Base-by-base conservation (phyloP, 2,329 filamentous ascomycete species). In the Aureobasidium sp. region DNA sequence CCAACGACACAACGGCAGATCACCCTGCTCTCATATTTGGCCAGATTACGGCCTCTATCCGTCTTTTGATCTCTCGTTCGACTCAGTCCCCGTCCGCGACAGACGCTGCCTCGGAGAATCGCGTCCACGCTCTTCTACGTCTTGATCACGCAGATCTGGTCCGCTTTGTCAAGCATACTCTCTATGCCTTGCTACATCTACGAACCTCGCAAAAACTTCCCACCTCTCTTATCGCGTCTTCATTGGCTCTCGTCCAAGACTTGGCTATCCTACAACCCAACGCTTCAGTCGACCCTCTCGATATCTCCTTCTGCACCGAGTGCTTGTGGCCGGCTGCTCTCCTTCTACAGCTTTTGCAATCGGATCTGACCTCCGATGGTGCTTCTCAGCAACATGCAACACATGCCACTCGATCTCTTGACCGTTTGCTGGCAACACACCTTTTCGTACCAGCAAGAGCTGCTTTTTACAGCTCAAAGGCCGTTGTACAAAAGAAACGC, bases 371-470 rank as follows among this genome's bases (percentile, higher is more conserved):
- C 4, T 17, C 11, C 6, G 20, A 22, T 11, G 41, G 5, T 14
- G 17, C 20, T 37, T 41, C 47, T n/a, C 8, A 34, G 14, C 14
- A 49, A 15, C 51, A 47, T 39, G 11, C 27, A 20, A 34, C 51
- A 20, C 44, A 47, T 14, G 27, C 62, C 8, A 36, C 47, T 5
- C 45, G 51, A 22, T 44, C 56, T 7, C 61, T 78, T 20, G 74
- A 77, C 51, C 70, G 67, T 59, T 64, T 77, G 5, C 52, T 80
- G 29, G 75, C 74, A 6, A 75, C 71, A 63, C 78, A 81, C 62
- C 47, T 78, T 9, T 73, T 80, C 47, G 53, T 74, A 6, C 76
- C 76, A 15, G 70, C 74, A 36, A 70, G 76, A 64, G 64, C 69
- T 25, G 68, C 71, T 5, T 78, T 77, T 67, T 73, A 55, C n/a